Evolutionary conservation across 2,329 filamentous ascomycete genomes (phyloP).

Genomic region (Akanthomyces lecanii): DNA sequence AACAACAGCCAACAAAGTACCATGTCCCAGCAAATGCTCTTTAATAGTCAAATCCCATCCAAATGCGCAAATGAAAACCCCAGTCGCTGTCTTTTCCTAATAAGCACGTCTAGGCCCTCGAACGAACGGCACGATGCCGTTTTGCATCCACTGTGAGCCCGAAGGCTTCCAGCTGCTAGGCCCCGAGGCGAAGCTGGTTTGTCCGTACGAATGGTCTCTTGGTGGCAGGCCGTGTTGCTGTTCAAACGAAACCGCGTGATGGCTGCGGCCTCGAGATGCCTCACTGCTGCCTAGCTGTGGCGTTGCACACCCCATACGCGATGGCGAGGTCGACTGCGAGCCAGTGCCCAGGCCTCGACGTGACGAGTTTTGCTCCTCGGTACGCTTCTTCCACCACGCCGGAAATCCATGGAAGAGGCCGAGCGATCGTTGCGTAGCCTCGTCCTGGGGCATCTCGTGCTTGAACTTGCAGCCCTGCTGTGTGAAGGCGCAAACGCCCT

Average conservation of each 20-base stretch:
- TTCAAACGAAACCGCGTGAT: background rate
- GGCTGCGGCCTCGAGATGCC: background rate
- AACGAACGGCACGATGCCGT: conserved; percentile 16
- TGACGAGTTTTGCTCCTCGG: conserved; percentile 34
- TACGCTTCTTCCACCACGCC: conserved; percentile 54
- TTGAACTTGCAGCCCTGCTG: conserved; percentile 86
- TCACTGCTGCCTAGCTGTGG: background rate
- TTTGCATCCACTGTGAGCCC: conserved; percentile 18
- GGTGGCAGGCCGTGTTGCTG: background rate
- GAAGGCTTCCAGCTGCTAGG: background rate
- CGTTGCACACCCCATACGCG: background rate
- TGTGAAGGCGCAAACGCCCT: conserved; percentile 77
- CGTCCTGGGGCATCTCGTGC: conserved; percentile 79
- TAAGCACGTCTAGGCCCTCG: conserved; percentile 9
- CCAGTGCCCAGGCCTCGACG: background rate
- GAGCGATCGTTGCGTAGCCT: conserved; percentile 59
- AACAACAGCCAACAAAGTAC: background rate
- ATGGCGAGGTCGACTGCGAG: background rate
- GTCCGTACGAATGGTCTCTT: background rate
- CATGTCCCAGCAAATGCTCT: background rate
- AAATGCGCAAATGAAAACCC: background rate
- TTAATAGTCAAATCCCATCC: background rate
- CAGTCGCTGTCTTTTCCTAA: background rate
- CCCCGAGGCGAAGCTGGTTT: background rate
- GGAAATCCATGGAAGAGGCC: conserved; percentile 67